Base-by-base conservation (phyloP, 1,139 yeast genomes). In the Chernovozyma aurita region DNA sequence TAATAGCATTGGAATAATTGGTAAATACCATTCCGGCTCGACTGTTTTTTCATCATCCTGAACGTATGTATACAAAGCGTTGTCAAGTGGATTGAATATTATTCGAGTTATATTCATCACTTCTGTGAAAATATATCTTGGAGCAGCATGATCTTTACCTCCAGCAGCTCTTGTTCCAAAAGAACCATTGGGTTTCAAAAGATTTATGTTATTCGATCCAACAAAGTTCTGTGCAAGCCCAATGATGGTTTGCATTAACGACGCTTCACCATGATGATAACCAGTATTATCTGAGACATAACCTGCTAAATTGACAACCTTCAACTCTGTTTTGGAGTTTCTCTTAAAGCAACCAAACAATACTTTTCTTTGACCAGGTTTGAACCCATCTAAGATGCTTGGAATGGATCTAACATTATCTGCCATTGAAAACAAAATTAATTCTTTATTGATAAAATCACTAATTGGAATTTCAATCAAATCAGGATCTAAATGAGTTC, bases 71-170 rank as follows among this genome's bases (percentile, higher is more conserved):
- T 83, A 78, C 36, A 94, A 63, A 1, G 92, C 83, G 50, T 83
- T 83, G 61, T 94, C 99, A 36, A 80, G 71, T 1, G 86, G 79
- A 48, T 85, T 81, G 60, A 90, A 88, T 6, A 90, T 74, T 36
- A 70, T 78, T 44, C 84, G 70, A 0, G 98, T 85, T 31, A 94
- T 70, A 22, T 82, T 78, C 42, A 77, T 79, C 47, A 92, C 64
- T 52, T 86, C 92, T 0, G 99, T 94, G 57, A 78, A 86, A 60
- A 94, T 90, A 68, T 94, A 94, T 76, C 99, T 90, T 42, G 97
- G 84, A 31, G 97, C 97, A n/a, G 97, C 86, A 18, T 88, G 94
- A 69, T 94, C 98, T 57, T 94, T 94, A 66, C 99, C 99, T 61
- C 99, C 98, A 25, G 88, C 76, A 30, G 95, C 92, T 63, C 99